These are phyloP conservation scores for Colletotrichum salicis DNA, from an alignment of 2,329 filamentous ascomycete species.

Conservation along the genomic window DNA sequence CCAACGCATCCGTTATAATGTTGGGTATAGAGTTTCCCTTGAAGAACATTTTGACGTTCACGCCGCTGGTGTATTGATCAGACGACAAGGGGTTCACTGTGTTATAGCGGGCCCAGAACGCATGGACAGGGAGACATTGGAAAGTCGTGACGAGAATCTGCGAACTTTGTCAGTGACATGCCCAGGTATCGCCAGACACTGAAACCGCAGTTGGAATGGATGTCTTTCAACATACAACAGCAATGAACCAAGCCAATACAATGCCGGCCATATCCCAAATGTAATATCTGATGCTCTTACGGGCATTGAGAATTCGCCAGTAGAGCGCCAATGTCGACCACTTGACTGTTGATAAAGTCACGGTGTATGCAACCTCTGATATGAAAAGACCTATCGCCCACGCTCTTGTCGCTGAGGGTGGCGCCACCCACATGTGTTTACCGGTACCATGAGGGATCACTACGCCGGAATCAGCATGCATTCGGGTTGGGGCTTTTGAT, in stretches of 20 bases:
- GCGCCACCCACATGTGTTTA: conserved; percentile 39
- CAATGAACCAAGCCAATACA: conserved; percentile 37
- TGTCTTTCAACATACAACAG: conserved; percentile 36
- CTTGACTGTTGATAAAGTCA: conserved; percentile 38
- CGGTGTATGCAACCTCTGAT: conserved; percentile 38
- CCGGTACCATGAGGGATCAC: conserved; percentile 38
- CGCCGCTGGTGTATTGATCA: conserved; percentile 31
- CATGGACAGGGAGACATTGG: conserved; percentile 36
- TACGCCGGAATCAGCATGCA: not conserved
- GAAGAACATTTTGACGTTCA: conserved; percentile 40
- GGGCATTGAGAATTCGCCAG: conserved; percentile 40
- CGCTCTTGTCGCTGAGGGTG: conserved; percentile 35
- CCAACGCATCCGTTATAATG: conserved; percentile 42
- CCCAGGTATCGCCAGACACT: not conserved
- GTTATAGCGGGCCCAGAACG: conserved; percentile 38
- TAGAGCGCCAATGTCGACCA: conserved; percentile 41
- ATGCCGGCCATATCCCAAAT: conserved; percentile 37
- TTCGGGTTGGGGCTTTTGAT: not conserved
- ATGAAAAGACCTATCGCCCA: conserved; percentile 40
- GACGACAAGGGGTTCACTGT: conserved; percentile 31
- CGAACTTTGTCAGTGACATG: not conserved
- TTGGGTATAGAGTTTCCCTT: conserved; percentile 43
- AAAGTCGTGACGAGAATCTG: conserved; percentile 37
- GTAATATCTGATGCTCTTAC: conserved; percentile 34
- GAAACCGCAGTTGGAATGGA: not conserved